phyloP scores from a whole-genome alignment of 2,329 filamentous ascomycete genomes.

The Gyromitra esculenta region DNA sequence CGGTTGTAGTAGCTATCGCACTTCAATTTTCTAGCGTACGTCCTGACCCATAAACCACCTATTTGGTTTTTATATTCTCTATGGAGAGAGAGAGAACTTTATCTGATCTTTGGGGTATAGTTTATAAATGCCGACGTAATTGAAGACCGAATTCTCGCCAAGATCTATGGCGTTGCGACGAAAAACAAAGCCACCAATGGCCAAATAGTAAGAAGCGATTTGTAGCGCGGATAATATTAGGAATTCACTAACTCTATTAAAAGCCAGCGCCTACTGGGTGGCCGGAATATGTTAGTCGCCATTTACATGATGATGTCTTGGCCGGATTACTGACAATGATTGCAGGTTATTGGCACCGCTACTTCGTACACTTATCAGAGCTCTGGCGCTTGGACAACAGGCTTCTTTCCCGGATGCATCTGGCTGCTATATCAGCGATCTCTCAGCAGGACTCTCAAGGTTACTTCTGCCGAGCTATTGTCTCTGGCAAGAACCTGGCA shows the following conservation, averaged over 20 bases:
- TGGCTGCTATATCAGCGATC: constrained; percentile 60
- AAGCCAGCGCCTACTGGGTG: constrained; percentile 56
- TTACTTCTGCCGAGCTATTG: constrained; percentile 28
- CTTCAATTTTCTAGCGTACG: constrained; percentile 35
- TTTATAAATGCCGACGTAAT: constrained; percentile 24
- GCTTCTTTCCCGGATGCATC: constrained; percentile 64
- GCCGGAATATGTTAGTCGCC: constrained; percentile 58
- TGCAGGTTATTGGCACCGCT: constrained; percentile 60
- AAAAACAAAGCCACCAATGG: constrained; percentile 23
- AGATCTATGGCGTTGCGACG: constrained; percentile 44
- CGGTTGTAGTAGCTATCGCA: constrained; percentile 31
- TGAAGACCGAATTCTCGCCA: constrained; percentile 42
- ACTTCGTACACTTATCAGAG: constrained; percentile 61
- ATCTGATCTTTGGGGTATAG: constrained; percentile 4
- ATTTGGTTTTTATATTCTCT: neutral
- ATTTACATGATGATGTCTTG: neutral
- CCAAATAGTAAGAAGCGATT: constrained; percentile 27
- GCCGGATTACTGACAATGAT: neutral
- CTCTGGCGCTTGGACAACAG: constrained; percentile 64
- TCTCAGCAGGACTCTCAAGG: constrained; percentile 20
- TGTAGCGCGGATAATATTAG: neutral
- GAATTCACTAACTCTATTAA: neutral
- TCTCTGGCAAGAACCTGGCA: constrained; percentile 43
- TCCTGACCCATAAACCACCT: neutral
- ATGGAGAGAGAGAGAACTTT: neutral